Evolutionary conservation across 352 stramenopile genomes (phyloP).

Genomic region (Thraustochytrium sp.): DNA sequence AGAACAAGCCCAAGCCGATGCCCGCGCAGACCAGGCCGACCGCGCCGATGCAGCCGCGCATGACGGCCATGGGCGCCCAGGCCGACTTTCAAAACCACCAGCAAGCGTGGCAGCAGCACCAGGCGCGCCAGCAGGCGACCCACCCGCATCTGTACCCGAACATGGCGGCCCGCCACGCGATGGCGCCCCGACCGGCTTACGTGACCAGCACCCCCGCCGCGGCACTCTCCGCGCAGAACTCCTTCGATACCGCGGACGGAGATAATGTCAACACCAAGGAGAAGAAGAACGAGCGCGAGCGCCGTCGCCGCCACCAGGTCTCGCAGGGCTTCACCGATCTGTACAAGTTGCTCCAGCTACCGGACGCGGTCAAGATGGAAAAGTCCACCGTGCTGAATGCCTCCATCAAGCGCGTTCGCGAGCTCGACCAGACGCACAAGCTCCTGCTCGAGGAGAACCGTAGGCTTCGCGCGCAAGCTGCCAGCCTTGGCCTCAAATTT

Average conservation of each 20-base stretch:
- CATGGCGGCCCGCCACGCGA: neutral
- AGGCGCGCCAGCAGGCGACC: neutral
- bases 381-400: constrained; percentile 32
- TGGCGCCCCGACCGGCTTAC: neutral
- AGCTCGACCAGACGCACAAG: constrained; percentile 6
- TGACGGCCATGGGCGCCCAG: neutral
- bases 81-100: neutral
- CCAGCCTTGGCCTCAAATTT: constrained; percentile 8
- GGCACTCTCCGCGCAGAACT: neutral
- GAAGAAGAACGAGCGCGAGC: constrained; percentile 42
- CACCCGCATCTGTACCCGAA: neutral
- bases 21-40: neutral
- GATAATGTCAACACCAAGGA: neutral
- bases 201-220: neutral
- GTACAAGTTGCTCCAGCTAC: constrained; percentile 5
- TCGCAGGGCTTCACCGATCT: constrained; percentile 21
- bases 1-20: neutral
- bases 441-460: neutral
- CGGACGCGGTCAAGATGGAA: constrained; percentile 20
- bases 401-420: neutral
- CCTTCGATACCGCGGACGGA: neutral
- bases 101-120: neutral
- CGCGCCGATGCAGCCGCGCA: neutral
- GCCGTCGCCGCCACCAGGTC: constrained; percentile 14
- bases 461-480: neutral